These are phyloP conservation scores for Talaromyces stipitatus DNA, from an alignment of 495 filamentous ascomycete genomes.

Conservation along the genomic window DNA sequence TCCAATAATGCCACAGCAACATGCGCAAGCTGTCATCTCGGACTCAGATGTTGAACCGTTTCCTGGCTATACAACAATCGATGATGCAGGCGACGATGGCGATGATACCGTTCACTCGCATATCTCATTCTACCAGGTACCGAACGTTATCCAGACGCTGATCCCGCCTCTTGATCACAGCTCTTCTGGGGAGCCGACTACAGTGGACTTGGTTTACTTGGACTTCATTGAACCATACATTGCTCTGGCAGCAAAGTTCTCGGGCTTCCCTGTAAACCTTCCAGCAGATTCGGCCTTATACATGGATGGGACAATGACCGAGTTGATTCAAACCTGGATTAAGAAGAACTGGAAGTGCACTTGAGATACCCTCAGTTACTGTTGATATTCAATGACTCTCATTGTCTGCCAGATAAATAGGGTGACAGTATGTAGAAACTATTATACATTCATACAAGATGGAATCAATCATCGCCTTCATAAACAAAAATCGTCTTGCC, in stretches of 20 bases:
- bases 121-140: conserved; percentile 67
- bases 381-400: not conserved
- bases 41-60: conserved; percentile 32
- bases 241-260: conserved; percentile 61
- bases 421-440: not conserved
- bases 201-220: conserved; percentile 79
- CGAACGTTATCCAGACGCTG: conserved; percentile 70
- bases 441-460: conserved; percentile 4
- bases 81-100: conserved; percentile 78
- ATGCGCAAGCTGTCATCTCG: conserved; percentile 18
- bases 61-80: conserved; percentile 82
- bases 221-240: conserved; percentile 84
- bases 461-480: conserved; percentile 34
- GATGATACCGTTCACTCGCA: conserved; percentile 81
- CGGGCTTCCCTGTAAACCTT: conserved; percentile 52
- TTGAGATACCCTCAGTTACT: not conserved
- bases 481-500: conserved; percentile 92
- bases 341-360: conserved; percentile 61
- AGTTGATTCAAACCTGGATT: conserved; percentile 71
- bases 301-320: conserved; percentile 61
- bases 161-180: conserved; percentile 39
- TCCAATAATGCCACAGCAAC: not conserved
- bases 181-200: conserved; percentile 41
- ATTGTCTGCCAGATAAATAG: not conserved
- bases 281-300: conserved; percentile 51